A percentile compares a stretch with the other conserved stretches of the same genome.
Evolutionary conservation across 1,284 basidiomycete species (phyloP).

Genomic region (Heterobasidion annosum): DNA sequence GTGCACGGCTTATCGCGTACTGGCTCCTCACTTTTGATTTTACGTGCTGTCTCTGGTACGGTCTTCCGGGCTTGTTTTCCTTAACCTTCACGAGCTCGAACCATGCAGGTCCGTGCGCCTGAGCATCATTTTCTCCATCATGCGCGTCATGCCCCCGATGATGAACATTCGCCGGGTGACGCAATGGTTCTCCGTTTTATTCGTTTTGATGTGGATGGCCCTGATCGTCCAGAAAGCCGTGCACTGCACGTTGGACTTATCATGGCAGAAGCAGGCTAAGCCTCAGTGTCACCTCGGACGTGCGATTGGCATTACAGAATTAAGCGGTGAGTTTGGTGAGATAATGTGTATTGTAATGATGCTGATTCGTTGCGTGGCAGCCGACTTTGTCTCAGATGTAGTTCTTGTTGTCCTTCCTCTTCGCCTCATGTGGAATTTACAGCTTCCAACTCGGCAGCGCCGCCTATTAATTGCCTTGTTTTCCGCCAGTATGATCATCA

Average conservation of each 20-base stretch:
- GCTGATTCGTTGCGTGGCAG: not conserved
- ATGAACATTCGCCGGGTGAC: not conserved
- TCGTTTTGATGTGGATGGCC: not conserved
- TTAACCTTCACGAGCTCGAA: not conserved
- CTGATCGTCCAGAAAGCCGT: not conserved
- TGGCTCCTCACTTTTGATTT: not conserved
- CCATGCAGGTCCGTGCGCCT: not conserved
- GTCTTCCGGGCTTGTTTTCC: not conserved
- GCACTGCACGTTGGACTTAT: not conserved
- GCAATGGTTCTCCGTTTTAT: not conserved
- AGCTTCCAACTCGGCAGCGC: not conserved
- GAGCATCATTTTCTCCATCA: not conserved
- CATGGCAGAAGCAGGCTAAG: not conserved
- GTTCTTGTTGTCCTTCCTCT: not conserved
- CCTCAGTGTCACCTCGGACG: not conserved
- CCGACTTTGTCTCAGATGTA: not conserved
- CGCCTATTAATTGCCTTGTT: not conserved
- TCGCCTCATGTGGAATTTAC: not conserved
- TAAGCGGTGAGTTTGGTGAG: not conserved
- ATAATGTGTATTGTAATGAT: not conserved
- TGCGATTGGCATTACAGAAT: not conserved
- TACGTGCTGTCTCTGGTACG: not conserved
- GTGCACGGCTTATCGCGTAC: not conserved
- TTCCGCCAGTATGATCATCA: not conserved
- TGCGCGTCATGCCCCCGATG: not conserved